A percentile compares a stretch with the other conserved stretches of the same genome.
phyloP scores from a whole-genome alignment of 305 asterid genomes.

The Nicotiana rustica region DNA sequence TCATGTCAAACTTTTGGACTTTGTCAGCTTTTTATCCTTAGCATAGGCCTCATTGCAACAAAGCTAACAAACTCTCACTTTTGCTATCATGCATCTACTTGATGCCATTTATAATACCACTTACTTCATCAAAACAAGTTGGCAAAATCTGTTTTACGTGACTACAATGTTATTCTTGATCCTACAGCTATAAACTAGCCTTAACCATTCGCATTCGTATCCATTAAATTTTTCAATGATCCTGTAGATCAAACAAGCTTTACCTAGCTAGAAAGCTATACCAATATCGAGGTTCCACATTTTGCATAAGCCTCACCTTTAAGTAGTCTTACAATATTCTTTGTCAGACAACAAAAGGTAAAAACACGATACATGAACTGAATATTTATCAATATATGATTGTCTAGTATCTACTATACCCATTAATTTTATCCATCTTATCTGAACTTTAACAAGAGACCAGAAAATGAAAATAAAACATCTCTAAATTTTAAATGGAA shows the following conservation, averaged over 20 bases:
- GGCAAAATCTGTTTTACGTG: neutral
- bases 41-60: neutral
- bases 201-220: neutral
- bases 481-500: neutral
- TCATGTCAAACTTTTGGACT: neutral
- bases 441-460: conserved; percentile 42
- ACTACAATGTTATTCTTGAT: neutral
- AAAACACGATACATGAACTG: neutral
- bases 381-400: neutral
- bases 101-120: neutral
- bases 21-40: neutral
- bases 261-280: neutral
- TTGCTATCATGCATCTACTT: neutral
- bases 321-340: neutral
- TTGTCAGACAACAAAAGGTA: conserved; percentile 4
- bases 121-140: neutral
- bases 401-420: neutral
- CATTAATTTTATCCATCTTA: neutral
- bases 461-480: neutral
- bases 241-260: neutral
- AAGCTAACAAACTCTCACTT: neutral
- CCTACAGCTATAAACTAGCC: conserved; percentile 2
- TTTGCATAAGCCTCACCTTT: neutral
- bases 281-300: neutral
- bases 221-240: neutral